Base-by-base conservation (phyloP, 2,329 filamentous ascomycete species). In the Fusarium dimerum region DNA sequence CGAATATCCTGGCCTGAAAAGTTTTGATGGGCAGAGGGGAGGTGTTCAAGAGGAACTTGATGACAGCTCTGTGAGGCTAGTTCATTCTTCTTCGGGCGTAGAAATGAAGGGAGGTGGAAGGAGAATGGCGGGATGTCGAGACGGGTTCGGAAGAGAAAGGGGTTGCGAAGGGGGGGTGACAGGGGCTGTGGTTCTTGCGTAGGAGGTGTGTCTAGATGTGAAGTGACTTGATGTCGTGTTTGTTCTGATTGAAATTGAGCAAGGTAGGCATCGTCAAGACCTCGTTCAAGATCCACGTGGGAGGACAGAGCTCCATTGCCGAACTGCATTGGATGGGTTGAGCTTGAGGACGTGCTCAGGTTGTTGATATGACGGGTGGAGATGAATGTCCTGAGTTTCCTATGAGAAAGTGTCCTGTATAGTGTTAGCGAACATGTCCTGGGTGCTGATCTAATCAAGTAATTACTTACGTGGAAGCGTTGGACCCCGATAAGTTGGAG, bases 121-220 rank as follows among this genome's bases (percentile, higher is more conserved):
- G 3, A 66, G 59, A 5, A 63, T 51, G 2, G 44, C 15, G 54
- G 55, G 40, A 71, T 50, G 50, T 65, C 61, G 54, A 70, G 52
- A 16, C 57, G 62, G n/a, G 68, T 72, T 44, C 68, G 67, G 60
- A 73, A 70, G 40, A 65, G 62, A 38, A 73, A 71, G 16, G 70
- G 69, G 50, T 71, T 73, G 17, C 59, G 63, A 29, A 50, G 55
- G 57, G 45, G 58, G 43, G 16, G 54, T 57, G 30, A 51, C 20
- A 8, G 50, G 42, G 12, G 48, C 40, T 17, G 58, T 40, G 26
- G 46, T 41, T 29, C 10, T 43, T 40, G 43, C 30, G 36, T 39
- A 13, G 16, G 46, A 43, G 38, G 38, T 40, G 48, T 47, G 20
- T 59, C 20, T 7, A 26, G 20, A 26, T 26, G 4, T 7, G 7